A percentile compares a stretch with the other conserved stretches of the same genome.
These are phyloP conservation scores for Zygosaccharomyces pseudorouxii DNA, from an alignment of 805 yeast species.

Conservation along the genomic window DNA sequence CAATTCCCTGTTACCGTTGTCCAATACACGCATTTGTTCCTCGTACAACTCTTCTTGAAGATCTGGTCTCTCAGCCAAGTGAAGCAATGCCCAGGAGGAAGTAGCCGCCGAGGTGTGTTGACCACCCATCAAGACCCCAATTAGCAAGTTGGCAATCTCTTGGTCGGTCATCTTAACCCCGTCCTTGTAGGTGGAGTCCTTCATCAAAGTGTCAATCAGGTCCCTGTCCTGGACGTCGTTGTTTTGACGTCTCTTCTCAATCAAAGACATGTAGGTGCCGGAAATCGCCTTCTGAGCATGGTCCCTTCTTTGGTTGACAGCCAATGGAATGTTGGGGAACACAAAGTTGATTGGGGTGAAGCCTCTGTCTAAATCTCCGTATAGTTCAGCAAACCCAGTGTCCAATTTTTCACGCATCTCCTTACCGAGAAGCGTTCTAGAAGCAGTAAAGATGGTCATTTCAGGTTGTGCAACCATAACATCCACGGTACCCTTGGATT, in stretches of 20 bases:
- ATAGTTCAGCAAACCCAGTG: slow-evolving; percentile 76
- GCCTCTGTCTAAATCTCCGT: slow-evolving; percentile 91
- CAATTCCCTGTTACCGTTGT: slow-evolving; percentile 52
- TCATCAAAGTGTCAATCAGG: slow-evolving; percentile 82
- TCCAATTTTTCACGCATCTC: slow-evolving; percentile 83
- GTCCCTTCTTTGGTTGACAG: slow-evolving; percentile 80
- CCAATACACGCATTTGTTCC: slow-evolving; percentile 65
- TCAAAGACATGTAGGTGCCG: slow-evolving; percentile 72
- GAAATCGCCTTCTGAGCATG: slow-evolving; percentile 80
- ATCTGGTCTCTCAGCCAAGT: slow-evolving; percentile 81
- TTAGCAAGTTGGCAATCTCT: slow-evolving; percentile 87
- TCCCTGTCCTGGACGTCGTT: slow-evolving; percentile 84
- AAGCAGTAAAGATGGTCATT: slow-evolving; percentile 93
- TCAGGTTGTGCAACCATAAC: slow-evolving; percentile 88
- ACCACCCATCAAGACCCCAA: slow-evolving; percentile 98
- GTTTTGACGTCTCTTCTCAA: slow-evolving; percentile 63
- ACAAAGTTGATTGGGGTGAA: slow-evolving; percentile 95
- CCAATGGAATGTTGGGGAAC: slow-evolving; percentile 88
- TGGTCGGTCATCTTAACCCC: slow-evolving; percentile 92
- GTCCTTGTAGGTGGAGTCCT: slow-evolving; percentile 80
- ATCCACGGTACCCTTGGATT: slow-evolving; percentile 48
- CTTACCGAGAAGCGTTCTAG: slow-evolving; percentile 84
- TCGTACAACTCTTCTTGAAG: slow-evolving; percentile 74
- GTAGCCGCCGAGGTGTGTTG: slow-evolving; percentile 98
- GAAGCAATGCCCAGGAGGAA: slow-evolving; percentile 90